phyloP scores from a whole-genome alignment of 202 grass and related monocot genomes.

The Schoenoplectus tabernaemontani region DNA sequence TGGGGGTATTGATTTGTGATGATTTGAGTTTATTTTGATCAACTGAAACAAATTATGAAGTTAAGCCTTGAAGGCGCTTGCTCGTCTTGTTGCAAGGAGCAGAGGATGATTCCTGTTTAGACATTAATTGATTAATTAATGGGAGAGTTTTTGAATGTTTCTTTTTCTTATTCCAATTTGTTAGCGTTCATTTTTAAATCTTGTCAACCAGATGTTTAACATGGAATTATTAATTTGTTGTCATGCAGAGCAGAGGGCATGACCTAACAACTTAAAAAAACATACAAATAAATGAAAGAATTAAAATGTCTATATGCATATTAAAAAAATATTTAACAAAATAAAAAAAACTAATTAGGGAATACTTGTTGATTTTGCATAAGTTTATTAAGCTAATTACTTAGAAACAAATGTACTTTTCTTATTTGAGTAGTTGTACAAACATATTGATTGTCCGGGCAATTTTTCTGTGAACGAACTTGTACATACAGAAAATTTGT shows the following conservation, averaged over 20 bases:
- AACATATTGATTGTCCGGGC: background rate
- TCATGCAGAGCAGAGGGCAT: background rate
- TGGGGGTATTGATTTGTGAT: background rate
- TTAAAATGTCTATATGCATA: background rate
- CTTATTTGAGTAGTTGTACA: background rate
- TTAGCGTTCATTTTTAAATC: background rate
- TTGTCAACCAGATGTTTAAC: background rate
- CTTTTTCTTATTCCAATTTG: background rate
- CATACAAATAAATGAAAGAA: background rate
- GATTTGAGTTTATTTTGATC: background rate
- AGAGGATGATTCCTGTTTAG: background rate
- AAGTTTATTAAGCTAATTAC: background rate
- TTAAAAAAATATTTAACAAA: background rate
- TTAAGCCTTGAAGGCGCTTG: background rate
- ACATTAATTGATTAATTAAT: background rate
- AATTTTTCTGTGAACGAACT: background rate
- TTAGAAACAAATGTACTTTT: background rate
- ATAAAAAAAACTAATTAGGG: background rate
- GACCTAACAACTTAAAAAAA: background rate
- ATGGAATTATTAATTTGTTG: background rate
- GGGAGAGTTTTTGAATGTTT: background rate
- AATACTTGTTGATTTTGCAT: background rate
- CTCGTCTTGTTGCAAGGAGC: background rate
- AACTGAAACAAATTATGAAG: background rate
- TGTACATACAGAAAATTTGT: background rate